Percentiles rank a stretch among this genome's conserved stretches.
phyloP scores from a whole-genome alignment of 441 rosid species.

The Viola pubescens region DNA sequence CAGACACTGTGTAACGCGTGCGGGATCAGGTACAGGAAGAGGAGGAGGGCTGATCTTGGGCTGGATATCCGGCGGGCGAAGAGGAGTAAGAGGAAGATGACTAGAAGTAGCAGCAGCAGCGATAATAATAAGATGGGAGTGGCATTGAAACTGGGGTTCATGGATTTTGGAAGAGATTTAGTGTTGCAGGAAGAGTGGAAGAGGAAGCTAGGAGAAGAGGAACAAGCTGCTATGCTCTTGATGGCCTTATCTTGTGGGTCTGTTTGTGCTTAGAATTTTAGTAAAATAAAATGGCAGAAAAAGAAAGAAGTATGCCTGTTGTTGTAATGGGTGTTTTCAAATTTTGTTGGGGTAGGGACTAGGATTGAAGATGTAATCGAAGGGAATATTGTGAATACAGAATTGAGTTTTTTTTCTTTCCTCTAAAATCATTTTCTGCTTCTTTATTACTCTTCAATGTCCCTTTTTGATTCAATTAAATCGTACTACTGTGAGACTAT shows the following conservation, averaged over 20 bases:
- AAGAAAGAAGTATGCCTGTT: no score
- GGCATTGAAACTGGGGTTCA: constrained; percentile 33
- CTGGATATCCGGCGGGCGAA: constrained; percentile 22
- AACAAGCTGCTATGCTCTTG: constrained; percentile 74
- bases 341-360: no score
- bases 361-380: no score
- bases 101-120: constrained; percentile 7
- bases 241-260: constrained; percentile 80
- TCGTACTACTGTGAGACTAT: no score
- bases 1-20: constrained; percentile 95
- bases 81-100: constrained; percentile 27
- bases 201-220: constrained; percentile 73
- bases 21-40: constrained; percentile 72
- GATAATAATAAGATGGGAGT: constrained; percentile 24
- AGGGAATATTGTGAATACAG: no score
- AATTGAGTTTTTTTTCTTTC: no score
- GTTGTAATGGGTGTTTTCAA: no score
- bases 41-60: constrained; percentile 39
- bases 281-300: not conserved
- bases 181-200: constrained; percentile 37
- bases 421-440: no score
- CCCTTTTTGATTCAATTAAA: no score
- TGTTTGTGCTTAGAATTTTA: constrained; percentile 35
- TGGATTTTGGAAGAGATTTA: constrained; percentile 40
- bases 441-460: no score